Base-by-base conservation (phyloP, 2,329 filamentous ascomycete genomes). In the Beauveria rudraprayagi region DNA sequence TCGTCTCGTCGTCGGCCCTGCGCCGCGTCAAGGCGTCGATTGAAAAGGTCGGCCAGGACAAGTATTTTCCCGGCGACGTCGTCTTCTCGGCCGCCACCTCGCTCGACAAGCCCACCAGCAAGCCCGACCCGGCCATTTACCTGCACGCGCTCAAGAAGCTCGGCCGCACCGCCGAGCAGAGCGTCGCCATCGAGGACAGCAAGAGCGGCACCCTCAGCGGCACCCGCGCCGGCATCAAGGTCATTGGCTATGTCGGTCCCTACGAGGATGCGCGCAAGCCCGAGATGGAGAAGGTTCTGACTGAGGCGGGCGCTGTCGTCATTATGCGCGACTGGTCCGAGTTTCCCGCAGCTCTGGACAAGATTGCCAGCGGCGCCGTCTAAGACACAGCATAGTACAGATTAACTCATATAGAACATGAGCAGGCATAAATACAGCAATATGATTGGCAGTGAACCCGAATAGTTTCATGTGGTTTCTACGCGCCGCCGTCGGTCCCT, bases 111-210 rank as follows among this genome's bases (percentile, higher is more conserved):
- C 92, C 92, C n/a, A 92, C 90, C 60, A 90, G 86, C 75, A 96
- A 96, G 83, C 92, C 92, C 17, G 90, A 96, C 75, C 92, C 92
- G 19, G 90, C 90, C 66, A 88, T 96, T 76, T 96, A 96, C 78
- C 76, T 91, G 65, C 83, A 88, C 73, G 89, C 92, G 24, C 83
- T 92, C 71, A 77, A 91, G 75, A 77, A 84, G 71, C 81, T 95
- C 56, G 88, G 87, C 64, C 88, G 88, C 76, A 83, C 82, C 68
- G 78, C 90, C 1, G 78, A 78, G 52, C 87, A 95, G 79, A 86
- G 83, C 66, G 81, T 96, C 37, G 89, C 92, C 26, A 84, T 96
- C 62, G 92, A 96, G 80, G 92, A 96, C 79, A 91, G 87, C 80
- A 91, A 90, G 82, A 91, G 87, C 67, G 92, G 92, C 64, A 89